Evolutionary conservation across 1,284 basidiomycete species (phyloP), one percentile per base, ranked within the genome.

Genomic region (Cutaneotrichosporon curvatum): DNA sequence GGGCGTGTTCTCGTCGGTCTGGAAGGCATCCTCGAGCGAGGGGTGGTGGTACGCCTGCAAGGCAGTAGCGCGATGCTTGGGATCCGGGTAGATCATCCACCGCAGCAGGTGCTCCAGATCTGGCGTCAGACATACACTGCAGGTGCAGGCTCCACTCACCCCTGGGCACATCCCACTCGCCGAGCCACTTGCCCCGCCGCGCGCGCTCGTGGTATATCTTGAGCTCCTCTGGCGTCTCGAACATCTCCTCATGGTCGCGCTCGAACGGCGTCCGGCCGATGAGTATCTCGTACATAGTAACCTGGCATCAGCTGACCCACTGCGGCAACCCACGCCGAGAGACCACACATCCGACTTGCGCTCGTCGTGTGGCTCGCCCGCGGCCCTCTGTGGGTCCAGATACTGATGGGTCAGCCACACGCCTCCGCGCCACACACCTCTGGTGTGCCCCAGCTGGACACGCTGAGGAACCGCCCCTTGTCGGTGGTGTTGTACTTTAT

Each of bases 261-360:
- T 96, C 91, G 63, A 95, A 96, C 1, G 91, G 90, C 4, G 91
- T 95, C 14, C 91, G 78, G 0, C 90, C 90, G 23, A 84, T 74
- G 20, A 95, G 78, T 51, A 95, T 85, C 68, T 96, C 91, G 65
- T 91, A 96, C 68, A 94, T 85, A 0, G 90, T 88, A 28, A 95
- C 61, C 71, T 73, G 53, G 0, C 16, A 30, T 49, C 37, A 37
- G 45, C 6, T 7, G 2, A n/a, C n/a, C n/a, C n/a, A n/a, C n/a
- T n/a, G n/a, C n/a, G n/a, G n/a, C 10, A 20, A 62, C 71, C 54
- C 43, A 74, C 77, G 8, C 90, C 90, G 1, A 95, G 79, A 3
- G 90, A 85, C 87, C 89, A 96, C 32, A 95, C 78, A 59, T 96
- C 91, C 0, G 85, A 84, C 66, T 88, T 85, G 45, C 91, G 82